Base-by-base conservation (phyloP, 495 filamentous ascomycete genomes). In the Sordaria brevicollis region DNA sequence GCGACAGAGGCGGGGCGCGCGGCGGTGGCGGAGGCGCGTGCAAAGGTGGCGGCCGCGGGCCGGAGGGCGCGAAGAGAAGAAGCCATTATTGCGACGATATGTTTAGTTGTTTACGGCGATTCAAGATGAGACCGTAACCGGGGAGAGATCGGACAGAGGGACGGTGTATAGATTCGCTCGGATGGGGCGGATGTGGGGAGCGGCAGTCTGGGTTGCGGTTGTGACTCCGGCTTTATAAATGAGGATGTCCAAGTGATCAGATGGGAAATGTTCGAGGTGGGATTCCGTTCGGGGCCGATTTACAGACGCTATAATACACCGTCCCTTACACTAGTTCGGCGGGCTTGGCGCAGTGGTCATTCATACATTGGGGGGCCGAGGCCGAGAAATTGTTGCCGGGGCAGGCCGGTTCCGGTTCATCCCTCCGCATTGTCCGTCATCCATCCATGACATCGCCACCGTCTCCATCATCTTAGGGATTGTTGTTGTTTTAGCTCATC, bases 1-100 rank as follows among this genome's bases (percentile, higher is more conserved):
- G 41, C 35, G 66, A 49, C 25, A 1, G n/a, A 49, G 36, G 25
- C 65, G 68, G 65, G 70, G 71, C 4, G 72, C 71, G 13, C 66
- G 68, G 65, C 74, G 74, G 71, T 73, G 25, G 37, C 78, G 36
- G 36, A 38, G 41, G 67, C 73, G 76, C 41, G 74, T 71, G 49
- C 49, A 57, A 11, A 76, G 62, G 62, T 49, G 66, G 49, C 36
- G 34, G 65, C 65, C 35, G 65, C 65, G 35, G 71, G 65, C 11
- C 65, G 71, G 43, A 43, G 68, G 71, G 65, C 65, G 37, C 43
- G 65, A 65, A 71, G 65, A 41, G 49, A 57, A 25, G 38, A 31
- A 1, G 68, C 37, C 38, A 65, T 67, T 15, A 36, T 66, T 21
- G 29, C 13, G 35, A 31, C 33, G 17, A n/a, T 15, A 21, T 21